Evolutionary conservation across 1,139 yeast genomes (phyloP), one percentile per base, ranked within the genome.

Genomic region (Insectozyma bohioensis): DNA sequence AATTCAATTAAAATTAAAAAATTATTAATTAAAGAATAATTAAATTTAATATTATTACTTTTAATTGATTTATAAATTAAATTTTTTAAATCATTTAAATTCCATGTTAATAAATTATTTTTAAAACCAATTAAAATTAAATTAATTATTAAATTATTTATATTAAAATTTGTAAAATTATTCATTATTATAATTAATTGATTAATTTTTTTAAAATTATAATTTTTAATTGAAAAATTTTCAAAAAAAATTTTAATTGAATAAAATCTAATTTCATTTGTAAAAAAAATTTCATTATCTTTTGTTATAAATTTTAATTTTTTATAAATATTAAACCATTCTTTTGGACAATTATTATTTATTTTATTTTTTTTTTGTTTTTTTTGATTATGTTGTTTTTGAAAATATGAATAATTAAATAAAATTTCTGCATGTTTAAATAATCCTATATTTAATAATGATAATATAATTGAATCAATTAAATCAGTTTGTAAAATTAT

Each of bases 251-350:
- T 48, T n/a, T 50, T 37, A 35, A 61, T 62, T 1, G 68, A 58
- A 5, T 42, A 43, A 26, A 58, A 56, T 11, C 53, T 55, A 0
- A 67, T 63, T 2, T 45, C 36, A 3, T 58, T 27, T 18, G 36
- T 31, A 20, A 45, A 47, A 9, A 40, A 23, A 3, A 34, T 28
- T 6, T 30, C 37, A 2, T 27, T 12, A 11, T 36, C 45, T 5
- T 35, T 34, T 0, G 54, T 42, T 12, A 77, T 68, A 18, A 63
- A 56, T 12, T 35, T 37, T 17, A 60, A 33, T 18, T 42, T 46
- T 14, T 51, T 54, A 29, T 47, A 53, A 12, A 48, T 42, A 12
- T 34, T 33, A 11, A 56, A 30, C 34, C 54, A 42, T 15, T 45
- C 41, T 5, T n/a, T n/a, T n/a, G n/a, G n/a, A n/a, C n/a, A n/a